Base-by-base conservation (phyloP, 352 stramenopile genomes). In the Pythium phragmitis region DNA sequence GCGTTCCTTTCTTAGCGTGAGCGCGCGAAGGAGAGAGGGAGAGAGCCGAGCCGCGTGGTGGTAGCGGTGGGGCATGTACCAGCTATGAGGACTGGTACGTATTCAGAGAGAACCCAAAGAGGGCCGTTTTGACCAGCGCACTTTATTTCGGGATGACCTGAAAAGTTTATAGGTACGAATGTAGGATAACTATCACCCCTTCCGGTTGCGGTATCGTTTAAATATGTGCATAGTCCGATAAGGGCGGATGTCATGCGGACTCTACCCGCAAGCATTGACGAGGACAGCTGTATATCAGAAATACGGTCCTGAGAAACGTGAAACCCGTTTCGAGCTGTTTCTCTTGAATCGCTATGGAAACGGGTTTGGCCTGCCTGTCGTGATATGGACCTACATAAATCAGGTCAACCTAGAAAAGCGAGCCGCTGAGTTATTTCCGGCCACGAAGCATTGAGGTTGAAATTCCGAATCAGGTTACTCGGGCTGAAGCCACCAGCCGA, bases 61-160 rank as follows among this genome's bases (percentile, higher is more conserved):
- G 39, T n/a, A n/a, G 7, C 11, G 34, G 41, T 47, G 41, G 14
- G 26, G 45, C 45, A 50, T 50, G 45, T 30, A 50, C 45, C n/a
- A 30, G 45, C 45, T 30, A 13, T 14, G 4, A 33, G 16, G 45
- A 39, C 7, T 37, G 13, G 48, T 55, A 36, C 48, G 48, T 45
- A 42, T 14, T 51, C 26, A 17, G 37, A 48, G 17, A 49, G 53
- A 39, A 60, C 53, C 53, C 53, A 60, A 60, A 60, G 53, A 56
- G 53, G 53, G 53, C 21, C 53, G 41, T 51, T 61, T 61, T 61
- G 33, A 17, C 23, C 13, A 42, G 37, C 19, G 41, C 7, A 53
- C 37, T 61, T 56, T 67, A 67, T 65, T 67, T 67, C 41, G 55
- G 60, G 60, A 23, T n/a, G 43, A 67, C 42, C 52, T 67, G 33